Evolutionary conservation across 495 filamentous ascomycete genomes (phyloP).

Genomic region (Hypomontagnella submonticulosa): DNA sequence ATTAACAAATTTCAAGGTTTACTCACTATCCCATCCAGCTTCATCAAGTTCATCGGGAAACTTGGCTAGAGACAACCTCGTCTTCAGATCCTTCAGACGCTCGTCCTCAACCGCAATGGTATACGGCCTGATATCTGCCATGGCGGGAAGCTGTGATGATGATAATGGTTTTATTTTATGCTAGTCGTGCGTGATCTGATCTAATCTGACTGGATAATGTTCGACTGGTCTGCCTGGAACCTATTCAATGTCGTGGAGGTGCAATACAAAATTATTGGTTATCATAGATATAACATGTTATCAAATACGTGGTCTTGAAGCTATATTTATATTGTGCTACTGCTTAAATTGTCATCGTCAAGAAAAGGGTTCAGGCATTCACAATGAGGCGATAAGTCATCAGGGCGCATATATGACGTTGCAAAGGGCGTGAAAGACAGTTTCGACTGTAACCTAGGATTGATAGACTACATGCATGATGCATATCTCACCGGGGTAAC

Average conservation of each 20-base stretch:
- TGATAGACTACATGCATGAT: slow-evolving; percentile 25
- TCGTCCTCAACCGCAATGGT: slow-evolving; percentile 47
- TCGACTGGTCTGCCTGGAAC: too few relatives aligned
- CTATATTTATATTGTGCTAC: too few relatives aligned
- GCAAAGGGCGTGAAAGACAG: slow-evolving; percentile 30
- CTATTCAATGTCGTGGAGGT: too few relatives aligned
- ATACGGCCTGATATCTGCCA: slow-evolving; percentile 51
- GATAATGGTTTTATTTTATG: not conserved
- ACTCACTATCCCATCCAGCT: slow-evolving; percentile 50
- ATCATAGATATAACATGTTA: too few relatives aligned
- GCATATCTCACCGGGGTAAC: slow-evolving; percentile 27
- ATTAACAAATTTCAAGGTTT: slow-evolving; percentile 5
- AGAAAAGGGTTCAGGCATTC: too few relatives aligned
- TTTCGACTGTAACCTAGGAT: slow-evolving; percentile 20
- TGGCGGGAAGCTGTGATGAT: slow-evolving; percentile 16
- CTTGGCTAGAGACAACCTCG: slow-evolving; percentile 46
- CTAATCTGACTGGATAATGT: too few relatives aligned
- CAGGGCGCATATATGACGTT: slow-evolving; percentile 35
- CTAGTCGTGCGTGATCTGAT: not conserved
- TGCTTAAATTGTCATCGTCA: too few relatives aligned
- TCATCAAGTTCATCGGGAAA: slow-evolving; percentile 51
- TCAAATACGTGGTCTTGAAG: too few relatives aligned
- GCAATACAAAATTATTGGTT: too few relatives aligned
- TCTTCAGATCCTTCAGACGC: slow-evolving; percentile 46
- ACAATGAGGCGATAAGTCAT: slow-evolving; percentile 3